Evolutionary conservation across 441 rosid species (phyloP).

Genomic region (Aleurites moluccanus): DNA sequence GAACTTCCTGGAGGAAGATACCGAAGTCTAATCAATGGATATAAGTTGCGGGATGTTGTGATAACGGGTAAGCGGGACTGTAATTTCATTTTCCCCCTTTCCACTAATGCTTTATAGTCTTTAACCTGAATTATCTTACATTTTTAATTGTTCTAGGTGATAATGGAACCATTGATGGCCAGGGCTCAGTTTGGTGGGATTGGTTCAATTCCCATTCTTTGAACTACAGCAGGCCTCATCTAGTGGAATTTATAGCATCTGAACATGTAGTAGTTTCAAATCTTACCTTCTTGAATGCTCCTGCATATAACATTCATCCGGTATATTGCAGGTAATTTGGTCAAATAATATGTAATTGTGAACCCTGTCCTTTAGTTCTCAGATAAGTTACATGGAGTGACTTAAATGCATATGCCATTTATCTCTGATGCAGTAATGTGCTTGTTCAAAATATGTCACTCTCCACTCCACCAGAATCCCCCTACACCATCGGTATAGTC

Average conservation of each 20-base stretch:
- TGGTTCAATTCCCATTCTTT: slow-evolving; percentile 59
- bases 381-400: not conserved
- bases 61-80: slow-evolving; percentile 56
- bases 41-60: slow-evolving; percentile 67
- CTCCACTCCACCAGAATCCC: slow-evolving; percentile 59
- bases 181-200: slow-evolving; percentile 91
- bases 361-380: not conserved
- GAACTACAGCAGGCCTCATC: slow-evolving; percentile 86
- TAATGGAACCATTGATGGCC: slow-evolving; percentile 89
- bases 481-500: slow-evolving; percentile 69
- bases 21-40: slow-evolving; percentile 78
- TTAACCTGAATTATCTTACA: not conserved
- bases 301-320: slow-evolving; percentile 81
- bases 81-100: not conserved
- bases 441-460: slow-evolving; percentile 61
- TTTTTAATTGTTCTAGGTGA: slow-evolving; percentile 50
- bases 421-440: slow-evolving; percentile 48
- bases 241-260: slow-evolving; percentile 68
- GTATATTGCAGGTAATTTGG: slow-evolving; percentile 72
- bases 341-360: not conserved
- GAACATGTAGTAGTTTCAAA: slow-evolving; percentile 64
- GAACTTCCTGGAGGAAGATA: slow-evolving; percentile 76
- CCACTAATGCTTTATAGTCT: not conserved
- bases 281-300: slow-evolving; percentile 76
- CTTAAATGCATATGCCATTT: slow-evolving; percentile 13